phyloP scores from a whole-genome alignment of 148 eudicot species.

The Talinum fruticosum region DNA sequence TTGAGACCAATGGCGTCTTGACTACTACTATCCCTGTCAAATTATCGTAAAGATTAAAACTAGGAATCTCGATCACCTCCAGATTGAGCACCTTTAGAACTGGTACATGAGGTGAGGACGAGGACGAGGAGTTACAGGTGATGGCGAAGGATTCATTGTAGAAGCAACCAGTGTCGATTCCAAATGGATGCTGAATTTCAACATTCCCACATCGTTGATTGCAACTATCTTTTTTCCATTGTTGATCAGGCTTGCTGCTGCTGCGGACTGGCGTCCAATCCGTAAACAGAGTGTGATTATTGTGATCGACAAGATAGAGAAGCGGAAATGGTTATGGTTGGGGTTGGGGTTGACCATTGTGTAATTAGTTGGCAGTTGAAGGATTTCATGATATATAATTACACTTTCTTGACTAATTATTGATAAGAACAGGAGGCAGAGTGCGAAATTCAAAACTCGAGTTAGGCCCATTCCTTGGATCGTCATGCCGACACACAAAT shows the following conservation, averaged over 20 bases:
- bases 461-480: no score
- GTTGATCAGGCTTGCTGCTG: neutral
- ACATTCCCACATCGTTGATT: neutral
- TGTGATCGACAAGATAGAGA: neutral
- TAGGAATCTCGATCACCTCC: neutral
- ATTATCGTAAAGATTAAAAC: neutral
- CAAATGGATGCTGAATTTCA: neutral
- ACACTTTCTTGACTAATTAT: neutral
- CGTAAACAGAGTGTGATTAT: neutral
- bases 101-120: neutral
- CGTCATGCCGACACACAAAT: no score
- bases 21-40: neutral
- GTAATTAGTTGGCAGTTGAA: neutral
- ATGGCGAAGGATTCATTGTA: neutral
- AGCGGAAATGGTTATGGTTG: neutral
- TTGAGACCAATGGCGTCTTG: neutral
- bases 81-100: neutral
- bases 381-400: neutral
- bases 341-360: neutral
- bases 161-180: neutral
- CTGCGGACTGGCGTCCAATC: neutral
- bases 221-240: neutral
- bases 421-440: neutral
- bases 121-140: neutral
- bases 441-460: neutral